Percentiles rank a stretch among this genome's conserved stretches.
Evolutionary conservation across 306 rosid genomes (phyloP).

Genomic region (Gastrolobium villosum): DNA sequence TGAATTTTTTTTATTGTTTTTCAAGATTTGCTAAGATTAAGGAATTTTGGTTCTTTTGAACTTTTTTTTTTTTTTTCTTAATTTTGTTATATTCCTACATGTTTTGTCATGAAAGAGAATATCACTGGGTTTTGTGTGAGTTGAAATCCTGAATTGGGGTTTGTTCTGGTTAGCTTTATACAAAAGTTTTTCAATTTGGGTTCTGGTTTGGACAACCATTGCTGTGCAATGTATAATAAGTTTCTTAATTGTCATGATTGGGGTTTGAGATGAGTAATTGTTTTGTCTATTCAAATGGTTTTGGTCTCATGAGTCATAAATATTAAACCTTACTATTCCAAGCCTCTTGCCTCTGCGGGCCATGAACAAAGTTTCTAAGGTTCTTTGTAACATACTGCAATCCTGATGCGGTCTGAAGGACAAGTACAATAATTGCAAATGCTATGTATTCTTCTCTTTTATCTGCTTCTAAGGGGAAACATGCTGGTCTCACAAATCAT

Average conservation of each 20-base stretch:
- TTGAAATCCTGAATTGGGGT: conserved; percentile 36
- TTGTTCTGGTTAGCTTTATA: conserved; percentile 28
- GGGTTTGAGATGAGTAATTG: not conserved
- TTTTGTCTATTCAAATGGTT: conserved; percentile 14
- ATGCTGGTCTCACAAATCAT: conserved; percentile 38
- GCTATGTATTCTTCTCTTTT: not conserved
- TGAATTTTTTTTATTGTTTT: not conserved
- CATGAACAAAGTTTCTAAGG: not conserved
- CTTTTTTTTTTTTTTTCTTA: not conserved
- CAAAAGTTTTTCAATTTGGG: not conserved
- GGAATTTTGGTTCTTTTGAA: conserved; percentile 15
- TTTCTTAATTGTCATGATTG: not conserved
- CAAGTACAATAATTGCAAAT: conserved; percentile 26
- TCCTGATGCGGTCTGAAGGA: not conserved
- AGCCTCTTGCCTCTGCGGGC: not conserved
- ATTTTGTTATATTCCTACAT: not conserved
- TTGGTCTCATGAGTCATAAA: not conserved
- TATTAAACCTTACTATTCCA: not conserved
- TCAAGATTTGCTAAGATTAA: conserved; percentile 2
- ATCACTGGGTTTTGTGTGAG: conserved; percentile 17
- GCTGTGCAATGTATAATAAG: conserved; percentile 13
- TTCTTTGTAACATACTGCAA: conserved; percentile 24
- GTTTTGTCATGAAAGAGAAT: conserved; percentile 4
- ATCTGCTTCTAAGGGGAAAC: conserved; percentile 6
- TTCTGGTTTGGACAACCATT: conserved; percentile 1